A percentile compares a stretch with the other conserved stretches of the same genome.
Conservation (phyloP, 768 basidiomycete genomes). For the Myochromella boudieri region DNA sequence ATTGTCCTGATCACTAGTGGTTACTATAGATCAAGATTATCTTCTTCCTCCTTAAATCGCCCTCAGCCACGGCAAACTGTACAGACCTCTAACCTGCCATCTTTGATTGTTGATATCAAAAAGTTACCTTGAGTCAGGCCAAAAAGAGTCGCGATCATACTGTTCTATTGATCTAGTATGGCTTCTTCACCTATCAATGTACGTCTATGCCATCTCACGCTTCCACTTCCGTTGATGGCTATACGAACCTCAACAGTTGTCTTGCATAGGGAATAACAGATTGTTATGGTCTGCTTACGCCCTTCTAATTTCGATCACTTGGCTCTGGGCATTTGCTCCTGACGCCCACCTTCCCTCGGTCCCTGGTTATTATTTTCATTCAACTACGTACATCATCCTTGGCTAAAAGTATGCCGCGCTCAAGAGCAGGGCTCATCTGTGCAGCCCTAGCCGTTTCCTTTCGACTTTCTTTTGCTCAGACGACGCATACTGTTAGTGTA, state of each 20-base stretch:
- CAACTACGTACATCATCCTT: neutral
- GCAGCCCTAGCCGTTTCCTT: neutral
- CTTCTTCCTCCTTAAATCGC: no score
- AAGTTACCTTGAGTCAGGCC: neutral
- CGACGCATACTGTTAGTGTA: slow-evolving; percentile 13
- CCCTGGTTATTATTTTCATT: neutral
- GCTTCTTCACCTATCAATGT: neutral
- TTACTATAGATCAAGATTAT: no score
- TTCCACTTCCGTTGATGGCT: slow-evolving; percentile 6
- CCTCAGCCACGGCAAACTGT: no score
- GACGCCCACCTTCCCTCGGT: neutral
- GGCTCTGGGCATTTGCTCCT: slow-evolving; percentile 1
- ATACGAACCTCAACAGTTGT: neutral
- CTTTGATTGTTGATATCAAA: slow-evolving; percentile 8
- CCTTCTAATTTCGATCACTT: neutral
- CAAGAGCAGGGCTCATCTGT: neutral
- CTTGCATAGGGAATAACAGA: neutral
- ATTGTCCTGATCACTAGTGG: no score
- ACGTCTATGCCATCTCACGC: neutral
- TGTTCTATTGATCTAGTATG: neutral
- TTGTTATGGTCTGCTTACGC: slow-evolving; percentile 9
- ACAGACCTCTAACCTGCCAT: neutral
- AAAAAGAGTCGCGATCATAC: neutral
- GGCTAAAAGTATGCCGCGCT: slow-evolving; percentile 2
- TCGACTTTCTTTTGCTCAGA: slow-evolving; percentile 7